These are phyloP conservation scores for Phaffia rhodozyma DNA, from an alignment of 1,284 basidiomycete species.

Conservation along the genomic window DNA sequence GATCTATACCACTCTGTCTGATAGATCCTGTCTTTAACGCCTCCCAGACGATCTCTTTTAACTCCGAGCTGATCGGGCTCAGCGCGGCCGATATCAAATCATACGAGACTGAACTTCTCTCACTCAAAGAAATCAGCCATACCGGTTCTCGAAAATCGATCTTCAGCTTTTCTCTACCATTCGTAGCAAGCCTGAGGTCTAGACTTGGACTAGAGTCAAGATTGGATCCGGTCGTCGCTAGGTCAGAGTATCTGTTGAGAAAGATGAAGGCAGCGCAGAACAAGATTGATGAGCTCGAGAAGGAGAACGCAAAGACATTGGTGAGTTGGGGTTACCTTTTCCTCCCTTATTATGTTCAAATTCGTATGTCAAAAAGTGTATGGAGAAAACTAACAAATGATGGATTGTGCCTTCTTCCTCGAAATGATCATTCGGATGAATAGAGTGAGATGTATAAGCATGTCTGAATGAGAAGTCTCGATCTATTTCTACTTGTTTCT, in stretches of 20 bases:
- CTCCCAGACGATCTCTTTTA: conserved; percentile 66
- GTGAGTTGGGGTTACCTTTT: not conserved
- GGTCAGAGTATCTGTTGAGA: conserved; percentile 1
- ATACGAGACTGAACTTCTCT: conserved; percentile 63
- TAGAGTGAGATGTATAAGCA: no score
- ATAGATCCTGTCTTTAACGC: conserved; percentile 68
- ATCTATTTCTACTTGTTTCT: no score
- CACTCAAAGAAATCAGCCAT: conserved; percentile 47
- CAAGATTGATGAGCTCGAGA: conserved; percentile 10
- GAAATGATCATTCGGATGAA: no score
- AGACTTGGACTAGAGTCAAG: conserved; percentile 28
- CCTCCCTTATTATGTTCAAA: not conserved
- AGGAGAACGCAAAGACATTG: not conserved
- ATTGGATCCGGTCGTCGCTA: conserved; percentile 25
- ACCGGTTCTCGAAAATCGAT: conserved; percentile 18
- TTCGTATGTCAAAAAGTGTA: no score
- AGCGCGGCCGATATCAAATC: conserved; percentile 54
- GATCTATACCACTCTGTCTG: not conserved
- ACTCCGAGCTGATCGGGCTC: conserved; percentile 55
- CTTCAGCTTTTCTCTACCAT: not conserved
- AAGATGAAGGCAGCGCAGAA: conserved; percentile 9
- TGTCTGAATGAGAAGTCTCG: no score
- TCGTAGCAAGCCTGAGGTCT: conserved; percentile 3
- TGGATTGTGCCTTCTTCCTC: no score
- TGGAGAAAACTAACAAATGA: no score